Conservation (phyloP, 495 filamentous ascomycete species). For the Arthonia radiata region DNA sequence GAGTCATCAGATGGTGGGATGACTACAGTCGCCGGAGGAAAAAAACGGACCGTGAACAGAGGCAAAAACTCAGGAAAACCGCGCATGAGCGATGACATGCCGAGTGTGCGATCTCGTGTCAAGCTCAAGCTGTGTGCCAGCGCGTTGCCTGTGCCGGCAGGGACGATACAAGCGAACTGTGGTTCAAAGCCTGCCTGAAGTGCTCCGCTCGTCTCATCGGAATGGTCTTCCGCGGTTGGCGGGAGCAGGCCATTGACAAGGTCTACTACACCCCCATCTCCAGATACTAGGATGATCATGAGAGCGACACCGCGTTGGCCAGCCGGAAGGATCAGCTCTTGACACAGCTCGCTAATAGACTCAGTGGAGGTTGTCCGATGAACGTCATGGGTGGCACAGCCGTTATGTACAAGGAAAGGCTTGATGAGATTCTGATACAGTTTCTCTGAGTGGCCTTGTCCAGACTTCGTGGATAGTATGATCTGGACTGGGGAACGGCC, state of each 20-base stretch:
- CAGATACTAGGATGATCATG: slow-evolving; percentile 53
- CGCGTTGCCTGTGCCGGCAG: slow-evolving; percentile 76
- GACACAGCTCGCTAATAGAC: slow-evolving; percentile 36
- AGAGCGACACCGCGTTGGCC: slow-evolving; percentile 23
- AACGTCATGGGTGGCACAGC: slow-evolving; percentile 19
- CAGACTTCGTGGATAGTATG: slow-evolving; percentile 50
- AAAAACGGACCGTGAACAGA: slow-evolving; percentile 37
- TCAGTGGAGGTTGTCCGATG: slow-evolving; percentile 30
- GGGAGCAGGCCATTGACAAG: slow-evolving; percentile 35
- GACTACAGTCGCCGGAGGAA: slow-evolving; percentile 30
- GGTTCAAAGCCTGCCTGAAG: no score
- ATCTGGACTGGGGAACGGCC: no score
- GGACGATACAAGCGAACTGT: no score
- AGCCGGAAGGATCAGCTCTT: slow-evolving; percentile 18
- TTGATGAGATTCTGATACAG: slow-evolving; percentile 32
- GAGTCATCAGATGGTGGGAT: slow-evolving; percentile 13
- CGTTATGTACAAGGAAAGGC: slow-evolving; percentile 27
- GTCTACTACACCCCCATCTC: slow-evolving; percentile 67
- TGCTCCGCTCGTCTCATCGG: no score
- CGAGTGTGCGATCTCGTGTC: slow-evolving; percentile 17
- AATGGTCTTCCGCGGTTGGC: slow-evolving; percentile 1
- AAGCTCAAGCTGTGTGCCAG: slow-evolving; percentile 42
- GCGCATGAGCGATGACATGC: slow-evolving; percentile 26
- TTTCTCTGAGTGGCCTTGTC: slow-evolving; percentile 30
- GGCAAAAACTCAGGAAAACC: slow-evolving; percentile 22